Evolutionary conservation across 345 rosid species (phyloP), one percentile per base, ranked within the genome.

Genomic region (Excoecaria agallocha): DNA sequence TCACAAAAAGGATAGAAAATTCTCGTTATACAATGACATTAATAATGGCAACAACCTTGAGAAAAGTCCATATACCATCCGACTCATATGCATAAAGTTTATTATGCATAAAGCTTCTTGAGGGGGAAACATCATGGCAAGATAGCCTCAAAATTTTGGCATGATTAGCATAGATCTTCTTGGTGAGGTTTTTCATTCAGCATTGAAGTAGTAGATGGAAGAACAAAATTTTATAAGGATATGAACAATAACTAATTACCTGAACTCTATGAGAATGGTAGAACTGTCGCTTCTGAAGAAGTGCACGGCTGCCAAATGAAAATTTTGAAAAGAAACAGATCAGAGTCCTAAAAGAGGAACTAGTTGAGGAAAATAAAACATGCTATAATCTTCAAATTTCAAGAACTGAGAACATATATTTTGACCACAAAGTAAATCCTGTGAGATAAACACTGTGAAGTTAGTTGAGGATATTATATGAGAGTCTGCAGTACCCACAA

Each of bases 231-330:
- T 48, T 60, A 0, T 54, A 54, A 43, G 12, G 24, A 16, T 45
- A 39, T 10, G 12, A 66, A 12, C 8, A 35, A 35, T 22, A 60
- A 52, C 46, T 52, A 55, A 35, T 74, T 61, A 79, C 82, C 78
- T 79, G 82, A 69, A 79, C 82, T 74, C 82, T 69, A n/a, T 79
- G 82, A 46, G 78, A 79, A 66, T 79, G 78, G 74, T 74, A 79
- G 50, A 79, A 79, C 57, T 79, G 82, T 56, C 78, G 70, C 66
- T 79, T 69, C 75, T 73, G 61, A 51, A 79, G 75, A 6, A 72
- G 81, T 5, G 45, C 70, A 10, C 75, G 81, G 71, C 75, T 74
- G 74, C 7, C 56, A 72, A 69, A 69, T 41, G 41, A 68, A 72
- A 61, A 56, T 25, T 57, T 19, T 16, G n/a, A n/a, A n/a, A n/a